Evolutionary conservation across 2,329 filamentous ascomycete genomes (phyloP).

Genomic region (Diaporthe vaccinii): DNA sequence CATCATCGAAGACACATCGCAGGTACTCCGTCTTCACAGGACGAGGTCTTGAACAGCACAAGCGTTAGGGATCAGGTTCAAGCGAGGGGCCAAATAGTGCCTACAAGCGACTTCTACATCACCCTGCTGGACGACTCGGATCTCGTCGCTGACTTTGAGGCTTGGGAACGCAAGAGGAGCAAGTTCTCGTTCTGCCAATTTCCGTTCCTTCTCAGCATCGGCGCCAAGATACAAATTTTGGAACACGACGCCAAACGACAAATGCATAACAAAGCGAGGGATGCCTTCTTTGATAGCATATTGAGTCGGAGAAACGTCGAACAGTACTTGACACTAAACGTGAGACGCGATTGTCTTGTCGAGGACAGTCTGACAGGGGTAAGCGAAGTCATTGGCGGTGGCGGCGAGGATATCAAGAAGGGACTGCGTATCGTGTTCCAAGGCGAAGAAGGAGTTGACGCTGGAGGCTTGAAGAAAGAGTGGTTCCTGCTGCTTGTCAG

Average conservation of each 20-base stretch:
- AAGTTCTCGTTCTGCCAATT: constrained; percentile 94
- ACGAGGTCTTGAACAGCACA: constrained; percentile 51
- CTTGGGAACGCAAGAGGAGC: constrained; percentile 81
- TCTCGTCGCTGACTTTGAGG: constrained; percentile 86
- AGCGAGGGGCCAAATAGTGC: constrained; percentile 75
- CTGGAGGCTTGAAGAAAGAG: constrained; percentile 90
- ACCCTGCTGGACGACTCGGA: constrained; percentile 89
- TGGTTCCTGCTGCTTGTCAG: constrained; percentile 92
- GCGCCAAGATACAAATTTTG: constrained; percentile 90
- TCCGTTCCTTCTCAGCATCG: constrained; percentile 91
- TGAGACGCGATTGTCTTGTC: constrained; percentile 87
- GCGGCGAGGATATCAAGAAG: constrained; percentile 90
- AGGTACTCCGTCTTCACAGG: constrained; percentile 24
- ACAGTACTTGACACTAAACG: constrained; percentile 81
- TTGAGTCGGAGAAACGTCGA: constrained; percentile 80
- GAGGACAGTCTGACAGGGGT: constrained; percentile 90
- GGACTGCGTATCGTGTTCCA: constrained; percentile 86
- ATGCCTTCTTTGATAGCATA: constrained; percentile 93
- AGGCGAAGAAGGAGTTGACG: constrained; percentile 92
- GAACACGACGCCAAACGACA: constrained; percentile 90
- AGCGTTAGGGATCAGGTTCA: constrained; percentile 58
- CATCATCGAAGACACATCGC: constrained; percentile 53
- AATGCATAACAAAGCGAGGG: constrained; percentile 89
- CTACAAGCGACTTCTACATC: constrained; percentile 90
- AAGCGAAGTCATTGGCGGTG: constrained; percentile 85